Conservation (phyloP, 768 basidiomycete species). For the Russula lepida region DNA sequence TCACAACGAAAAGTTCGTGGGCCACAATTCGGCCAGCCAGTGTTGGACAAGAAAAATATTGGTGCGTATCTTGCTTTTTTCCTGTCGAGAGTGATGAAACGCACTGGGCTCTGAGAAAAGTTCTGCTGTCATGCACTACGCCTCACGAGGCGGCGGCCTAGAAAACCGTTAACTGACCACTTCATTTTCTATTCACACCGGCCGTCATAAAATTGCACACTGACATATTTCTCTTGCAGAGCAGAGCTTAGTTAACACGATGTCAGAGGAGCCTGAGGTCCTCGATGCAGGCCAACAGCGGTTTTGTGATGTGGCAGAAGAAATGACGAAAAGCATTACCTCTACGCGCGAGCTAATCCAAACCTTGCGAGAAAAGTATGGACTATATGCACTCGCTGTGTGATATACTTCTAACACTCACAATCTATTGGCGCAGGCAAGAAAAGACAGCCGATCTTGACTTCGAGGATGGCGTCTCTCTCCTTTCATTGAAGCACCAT, state of each 20-base stretch:
- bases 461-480: conserved; percentile 75
- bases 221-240: background rate
- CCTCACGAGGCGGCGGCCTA: conserved; percentile 48
- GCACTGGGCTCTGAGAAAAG: conserved; percentile 54
- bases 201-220: background rate
- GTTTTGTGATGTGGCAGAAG: conserved; percentile 33
- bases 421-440: conserved; percentile 23
- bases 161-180: conserved; percentile 54
- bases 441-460: conserved; percentile 34
- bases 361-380: conserved; percentile 48
- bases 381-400: background rate
- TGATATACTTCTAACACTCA: background rate
- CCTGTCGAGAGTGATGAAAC: conserved; percentile 35
- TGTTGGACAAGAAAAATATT: background rate
- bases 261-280: conserved; percentile 9
- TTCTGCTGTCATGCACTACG: conserved; percentile 46
- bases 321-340: conserved; percentile 55
- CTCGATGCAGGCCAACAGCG: conserved; percentile 19
- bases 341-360: conserved; percentile 51
- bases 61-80: background rate
- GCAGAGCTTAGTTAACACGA: background rate
- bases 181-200: conserved; percentile 5
- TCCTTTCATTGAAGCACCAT: conserved; percentile 83
- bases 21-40: background rate
- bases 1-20: background rate